Evolutionary conservation across 106 monocot genomes (phyloP).

Genomic region (Phalaenopsis aphrodite): DNA sequence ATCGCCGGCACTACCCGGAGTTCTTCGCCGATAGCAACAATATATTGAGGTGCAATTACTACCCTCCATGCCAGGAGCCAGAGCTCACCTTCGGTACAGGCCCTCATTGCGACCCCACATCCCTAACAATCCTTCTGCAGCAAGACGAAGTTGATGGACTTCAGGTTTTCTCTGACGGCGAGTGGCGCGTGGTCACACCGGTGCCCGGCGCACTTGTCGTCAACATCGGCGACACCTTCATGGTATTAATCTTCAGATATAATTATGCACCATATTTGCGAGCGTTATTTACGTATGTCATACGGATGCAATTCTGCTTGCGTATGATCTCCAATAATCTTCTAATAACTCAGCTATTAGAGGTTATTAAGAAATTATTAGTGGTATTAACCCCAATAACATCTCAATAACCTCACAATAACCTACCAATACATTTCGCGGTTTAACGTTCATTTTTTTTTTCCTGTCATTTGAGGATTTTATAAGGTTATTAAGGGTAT

Average conservation of each 20-base stretch:
- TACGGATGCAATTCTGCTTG: too few species aligned
- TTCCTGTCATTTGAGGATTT: too few species aligned
- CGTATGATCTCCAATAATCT: too few species aligned
- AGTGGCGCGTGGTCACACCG: constrained; percentile 38
- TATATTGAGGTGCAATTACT: constrained; percentile 65
- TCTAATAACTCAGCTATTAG: too few species aligned
- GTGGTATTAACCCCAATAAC: too few species aligned
- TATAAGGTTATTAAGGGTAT: too few species aligned
- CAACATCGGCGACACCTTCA: constrained; percentile 78
- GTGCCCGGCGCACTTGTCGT: constrained; percentile 40
- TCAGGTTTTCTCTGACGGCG: constrained; percentile 34
- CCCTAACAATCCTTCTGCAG: constrained; percentile 47
- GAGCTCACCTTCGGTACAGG: constrained; percentile 63
- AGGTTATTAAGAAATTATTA: too few species aligned
- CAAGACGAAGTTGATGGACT: constrained; percentile 55
- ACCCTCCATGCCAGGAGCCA: constrained; percentile 68
- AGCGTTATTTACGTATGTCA: too few species aligned
- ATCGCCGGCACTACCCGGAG: constrained; percentile 30
- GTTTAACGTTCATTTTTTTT: too few species aligned
- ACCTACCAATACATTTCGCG: too few species aligned
- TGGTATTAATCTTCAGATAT: constrained; percentile 23
- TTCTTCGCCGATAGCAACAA: constrained; percentile 63
- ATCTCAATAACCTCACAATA: too few species aligned
- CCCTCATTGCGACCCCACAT: constrained; percentile 60
- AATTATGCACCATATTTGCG: too few species aligned